Conservation (phyloP, 768 basidiomycete species). For the Lactarius sanguifluus region DNA sequence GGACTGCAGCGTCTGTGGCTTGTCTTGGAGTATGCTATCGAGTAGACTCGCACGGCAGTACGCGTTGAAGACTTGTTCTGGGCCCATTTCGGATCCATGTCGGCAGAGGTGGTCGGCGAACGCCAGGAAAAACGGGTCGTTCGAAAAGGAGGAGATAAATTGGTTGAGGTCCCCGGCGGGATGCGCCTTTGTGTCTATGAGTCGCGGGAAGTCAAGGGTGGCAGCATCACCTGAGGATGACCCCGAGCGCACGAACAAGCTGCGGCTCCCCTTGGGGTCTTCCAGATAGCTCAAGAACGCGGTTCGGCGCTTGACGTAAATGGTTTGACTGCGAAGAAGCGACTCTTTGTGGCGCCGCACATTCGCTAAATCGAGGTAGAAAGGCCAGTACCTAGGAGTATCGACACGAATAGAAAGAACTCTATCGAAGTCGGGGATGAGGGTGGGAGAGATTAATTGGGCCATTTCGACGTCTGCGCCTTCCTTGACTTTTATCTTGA, state of each 20-base stretch:
- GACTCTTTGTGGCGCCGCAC: slow-evolving; percentile 65
- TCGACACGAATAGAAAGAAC: slow-evolving; percentile 84
- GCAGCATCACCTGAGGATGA: slow-evolving; percentile 82
- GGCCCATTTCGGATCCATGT: slow-evolving; percentile 54
- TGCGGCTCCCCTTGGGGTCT: slow-evolving; percentile 91
- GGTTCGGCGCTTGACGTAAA: slow-evolving; percentile 90
- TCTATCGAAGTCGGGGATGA: slow-evolving; percentile 85
- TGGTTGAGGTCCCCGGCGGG: slow-evolving; percentile 75
- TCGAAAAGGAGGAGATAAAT: slow-evolving; percentile 86
- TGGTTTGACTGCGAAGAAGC: slow-evolving; percentile 73
- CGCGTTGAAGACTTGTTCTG: slow-evolving; percentile 61
- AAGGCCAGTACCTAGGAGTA: slow-evolving; percentile 94
- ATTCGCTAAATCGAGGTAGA: slow-evolving; percentile 74
- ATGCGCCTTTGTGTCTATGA: slow-evolving; percentile 63
- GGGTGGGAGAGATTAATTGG: slow-evolving; percentile 86
- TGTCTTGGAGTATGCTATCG: slow-evolving; percentile 91
- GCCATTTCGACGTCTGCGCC: slow-evolving; percentile 60
- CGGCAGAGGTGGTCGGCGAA: slow-evolving; percentile 80
- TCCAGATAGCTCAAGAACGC: slow-evolving; percentile 93
- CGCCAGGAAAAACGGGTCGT: slow-evolving; percentile 73
- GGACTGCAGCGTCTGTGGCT: slow-evolving; percentile 71
- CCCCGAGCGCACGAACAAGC: slow-evolving; percentile 86
- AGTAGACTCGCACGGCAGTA: slow-evolving; percentile 77
- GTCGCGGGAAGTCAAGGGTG: slow-evolving; percentile 79
- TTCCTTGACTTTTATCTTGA: slow-evolving; percentile 82